Evolutionary conservation across 257 asterid species (phyloP), one percentile per base, ranked within the genome.

Genomic region (Nicotiana benthamiana): DNA sequence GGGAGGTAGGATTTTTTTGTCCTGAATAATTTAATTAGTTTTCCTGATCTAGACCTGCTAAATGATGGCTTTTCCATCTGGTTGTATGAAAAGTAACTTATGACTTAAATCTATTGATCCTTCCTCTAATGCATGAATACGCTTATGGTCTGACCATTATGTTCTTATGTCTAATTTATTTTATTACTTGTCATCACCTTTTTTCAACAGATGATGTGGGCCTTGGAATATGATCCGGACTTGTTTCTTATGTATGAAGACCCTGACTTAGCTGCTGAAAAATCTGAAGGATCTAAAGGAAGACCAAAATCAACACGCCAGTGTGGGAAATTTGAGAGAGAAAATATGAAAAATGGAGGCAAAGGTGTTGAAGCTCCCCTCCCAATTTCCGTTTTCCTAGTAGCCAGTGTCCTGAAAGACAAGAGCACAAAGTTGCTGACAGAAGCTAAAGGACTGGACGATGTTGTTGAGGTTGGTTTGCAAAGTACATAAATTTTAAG

Each of bases 361-460:
- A 82, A 81, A 80, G 83, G 65, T 63, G 36, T 75, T 34, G 85
- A 84, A 43, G 86, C 91, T 6, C 92, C 96, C 13, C 97, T 94
- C 22, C 97, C 98, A 2, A 90, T 93, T 75, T 93, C 97, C 4
- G 91, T 94, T 75, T 94, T 94, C 80, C 93, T 94, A 16, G 98
- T 94, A 16, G 98, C 97, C 34, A 89, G 98, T 74, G 97, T 94
- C 57, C 91, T 94, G 20, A 90, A 94, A 84, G 96, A 90, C 9
- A 91, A 87, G 88, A 91, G 97, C 82, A 4, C 90, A 3, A 90
- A 93, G 90, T 67, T 94, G 87, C 86, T 91, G 74, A 83, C 92
- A 11, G 98, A 94, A 85, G 98, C 98, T 34, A 90, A 93, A 13
- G 98, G 98, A 52, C 86, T 94, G 18, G 98, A 94, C 18, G 98